Conservation (phyloP, 768 basidiomycete genomes). For the Pleurotus cornucopiae region DNA sequence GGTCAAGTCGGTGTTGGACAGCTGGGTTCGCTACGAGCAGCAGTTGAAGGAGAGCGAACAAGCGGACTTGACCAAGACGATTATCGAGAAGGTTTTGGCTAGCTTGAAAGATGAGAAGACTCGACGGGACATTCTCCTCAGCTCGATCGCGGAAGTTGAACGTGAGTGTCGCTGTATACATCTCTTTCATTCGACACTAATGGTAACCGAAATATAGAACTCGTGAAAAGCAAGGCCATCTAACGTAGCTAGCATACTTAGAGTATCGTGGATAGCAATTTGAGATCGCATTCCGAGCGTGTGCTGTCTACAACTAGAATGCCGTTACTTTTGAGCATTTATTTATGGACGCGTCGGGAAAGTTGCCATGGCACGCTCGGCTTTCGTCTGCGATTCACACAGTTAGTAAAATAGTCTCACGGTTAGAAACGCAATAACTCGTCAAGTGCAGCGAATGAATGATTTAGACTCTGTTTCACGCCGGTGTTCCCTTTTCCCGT, state of each 20-base stretch:
- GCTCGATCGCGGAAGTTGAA: constrained; percentile 87
- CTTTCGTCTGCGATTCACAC: no score
- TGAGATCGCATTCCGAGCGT: no score
- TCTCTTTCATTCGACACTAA: neutral
- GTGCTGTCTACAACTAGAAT: no score
- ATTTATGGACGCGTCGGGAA: no score
- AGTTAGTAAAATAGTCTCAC: no score
- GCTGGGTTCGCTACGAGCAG: constrained; percentile 98
- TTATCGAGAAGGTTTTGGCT: constrained; percentile 86
- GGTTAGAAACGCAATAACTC: no score
- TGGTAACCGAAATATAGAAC: constrained; percentile 40
- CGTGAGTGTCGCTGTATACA: constrained; percentile 53
- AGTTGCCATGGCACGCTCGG: no score
- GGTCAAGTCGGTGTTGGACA: constrained; percentile 92
- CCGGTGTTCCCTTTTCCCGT: no score
- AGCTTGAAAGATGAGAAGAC: constrained; percentile 83
- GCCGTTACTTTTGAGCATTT: no score
- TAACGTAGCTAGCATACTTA: constrained; percentile 22
- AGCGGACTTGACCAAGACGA: constrained; percentile 79
- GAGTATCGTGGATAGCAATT: no score
- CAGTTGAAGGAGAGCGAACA: constrained; percentile 96
- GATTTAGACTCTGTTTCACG: no score
- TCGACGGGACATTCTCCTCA: constrained; percentile 76
- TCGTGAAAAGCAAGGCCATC: constrained; percentile 91
- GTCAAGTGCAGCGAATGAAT: no score